Evolutionary conservation across 345 rosid genomes (phyloP).

Genomic region (Eucalyptus victrix): DNA sequence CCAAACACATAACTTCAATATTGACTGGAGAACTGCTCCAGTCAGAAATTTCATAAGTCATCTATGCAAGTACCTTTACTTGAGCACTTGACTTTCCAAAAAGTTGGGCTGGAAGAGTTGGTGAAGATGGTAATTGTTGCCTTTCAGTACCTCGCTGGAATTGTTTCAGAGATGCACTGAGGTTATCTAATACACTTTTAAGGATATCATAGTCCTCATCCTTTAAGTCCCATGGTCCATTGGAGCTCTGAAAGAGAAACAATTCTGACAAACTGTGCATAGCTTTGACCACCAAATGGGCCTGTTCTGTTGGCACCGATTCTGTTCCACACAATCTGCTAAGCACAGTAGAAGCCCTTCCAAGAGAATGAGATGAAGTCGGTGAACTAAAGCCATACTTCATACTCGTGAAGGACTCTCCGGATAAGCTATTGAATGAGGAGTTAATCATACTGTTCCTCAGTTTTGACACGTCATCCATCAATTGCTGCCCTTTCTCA

Average conservation of each 20-base stretch:
- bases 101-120: not conserved
- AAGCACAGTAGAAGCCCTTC: constrained; percentile 6
- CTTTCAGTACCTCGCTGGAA: constrained; percentile 9
- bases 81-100: not conserved
- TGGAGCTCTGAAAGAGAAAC: constrained; percentile 50
- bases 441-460: constrained; percentile 12
- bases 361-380: constrained; percentile 16
- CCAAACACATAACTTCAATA: not conserved
- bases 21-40: not conserved
- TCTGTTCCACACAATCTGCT: not conserved
- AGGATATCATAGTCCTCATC: constrained; percentile 39
- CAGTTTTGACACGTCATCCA: not conserved
- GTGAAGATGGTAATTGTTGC: constrained; percentile 2
- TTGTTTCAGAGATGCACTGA: constrained; percentile 20
- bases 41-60: not conserved
- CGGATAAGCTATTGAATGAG: constrained; percentile 15
- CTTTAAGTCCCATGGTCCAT: constrained; percentile 38
- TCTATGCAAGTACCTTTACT: not conserved
- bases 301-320: constrained; percentile 7
- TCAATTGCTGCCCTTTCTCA: not conserved
- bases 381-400: constrained; percentile 9
- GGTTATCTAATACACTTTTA: constrained; percentile 42
- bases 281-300: constrained; percentile 24
- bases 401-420: constrained; percentile 21
- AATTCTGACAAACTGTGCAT: constrained; percentile 63